Evolutionary conservation across 2,329 filamentous ascomycete species (phyloP), one percentile per base, ranked within the genome.

Genomic region (Metarhizium robertsii): DNA sequence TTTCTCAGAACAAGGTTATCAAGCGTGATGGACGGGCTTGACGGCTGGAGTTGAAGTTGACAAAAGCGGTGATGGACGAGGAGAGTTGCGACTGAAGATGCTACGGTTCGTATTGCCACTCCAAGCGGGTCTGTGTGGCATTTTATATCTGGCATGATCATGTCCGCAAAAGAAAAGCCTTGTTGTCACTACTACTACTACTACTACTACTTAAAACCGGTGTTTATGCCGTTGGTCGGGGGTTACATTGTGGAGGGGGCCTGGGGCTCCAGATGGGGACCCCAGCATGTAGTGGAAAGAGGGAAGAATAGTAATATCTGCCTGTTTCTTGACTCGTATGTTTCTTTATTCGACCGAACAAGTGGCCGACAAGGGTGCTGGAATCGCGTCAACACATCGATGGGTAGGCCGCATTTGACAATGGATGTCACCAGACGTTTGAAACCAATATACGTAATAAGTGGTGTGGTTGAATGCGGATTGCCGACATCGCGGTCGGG

Each of bases 231-330:
- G 51, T 30, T 25, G 50, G 34, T 14, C 13, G 34, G 34, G 40
- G 46, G 16, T 56, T 38, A 36, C 50, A n/a, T 52, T 51, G 53
- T 48, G 53, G 53, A 55, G 53, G 53, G 16, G 45, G 25, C 48
- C 13, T 50, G 57, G 56, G 53, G 48, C 53, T 52, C 47, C 51
- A 47, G 51, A 53, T 51, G 46, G 56, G 40, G 47, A 46, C 47
- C 54, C 56, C 18, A 55, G 25, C 16, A 50, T 49, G 10, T 1
- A 18, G 42, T 10, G 16, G 16, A 34, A 34, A 34, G 32, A 25
- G 32, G 7, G 32, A 34, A 34, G 10, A 34, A 45, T 18, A 20
- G 7, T 20, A 20, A 45, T 25, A 4, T 18, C n/a, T 45, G 42
- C 42, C 42, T 6, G 18, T 6, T 11, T 45, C 42, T 18, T 20